Base-by-base conservation (phyloP, 169 alveolate genomes). In the Eimeria maxima region DNA sequence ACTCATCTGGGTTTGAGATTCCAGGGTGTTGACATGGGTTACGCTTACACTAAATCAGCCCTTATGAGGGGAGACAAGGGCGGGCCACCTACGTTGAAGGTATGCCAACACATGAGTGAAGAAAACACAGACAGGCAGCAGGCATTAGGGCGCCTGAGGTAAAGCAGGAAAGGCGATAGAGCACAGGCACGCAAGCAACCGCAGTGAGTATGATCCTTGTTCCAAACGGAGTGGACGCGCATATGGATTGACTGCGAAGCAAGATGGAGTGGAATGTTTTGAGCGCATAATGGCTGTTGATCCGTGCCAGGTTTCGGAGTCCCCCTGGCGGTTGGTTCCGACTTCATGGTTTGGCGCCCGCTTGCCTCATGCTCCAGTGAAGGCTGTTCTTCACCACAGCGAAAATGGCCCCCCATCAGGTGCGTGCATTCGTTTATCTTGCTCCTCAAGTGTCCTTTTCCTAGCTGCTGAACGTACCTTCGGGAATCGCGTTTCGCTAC, bases 321-420 rank as follows among this genome's bases (percentile, higher is more conserved):
- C 96, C 27, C 89, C 93, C 87, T 29, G 63, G 80, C 69, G 74
- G 44, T 57, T 78, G 38, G 78, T 24, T 38, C 96, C 96, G 24
- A 63, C 96, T 7, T n/a, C 87, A 24, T 93, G 93, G 93, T 60
- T 60, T 24, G 96, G 96, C 2, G 76, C 93, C 88, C 96, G 96
- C 76, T 65, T 93, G 69, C 96, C 96, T 1, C 96, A 93, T 45
- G 93, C 93, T 16, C 78, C 93, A 38, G 57, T 84, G 2, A 57
- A 38, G 57, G 93, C 93, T 45, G 47, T 60, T 60, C 93, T 84
- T 42, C 93, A 84, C 27, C 22, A 55, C 38, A 53, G 78, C 38
- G 80, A 84, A 29, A 44, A 84, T 33, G 69, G 22, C 6, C 29
- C 74, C 29, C 93, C 93, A 7, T 22, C 93, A 84, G 29, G 93